phyloP scores from a whole-genome alignment of 371 early-diverging fungal genomes.

The Apophysomyces elegans region DNA sequence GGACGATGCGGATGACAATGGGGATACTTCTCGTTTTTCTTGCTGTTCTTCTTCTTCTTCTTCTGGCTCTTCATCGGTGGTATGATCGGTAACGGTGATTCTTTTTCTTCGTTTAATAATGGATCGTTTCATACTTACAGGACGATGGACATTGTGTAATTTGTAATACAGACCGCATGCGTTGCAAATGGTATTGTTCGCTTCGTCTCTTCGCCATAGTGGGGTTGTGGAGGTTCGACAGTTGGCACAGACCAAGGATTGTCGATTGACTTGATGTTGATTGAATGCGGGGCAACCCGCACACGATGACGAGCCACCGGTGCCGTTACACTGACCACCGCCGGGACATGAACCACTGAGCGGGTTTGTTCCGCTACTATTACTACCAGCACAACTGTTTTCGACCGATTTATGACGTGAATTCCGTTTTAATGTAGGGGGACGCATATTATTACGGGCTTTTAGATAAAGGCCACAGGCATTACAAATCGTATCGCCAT shows the following conservation, averaged over 20 bases:
- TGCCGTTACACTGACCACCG: constrained; percentile 80
- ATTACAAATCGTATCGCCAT: constrained; percentile 87
- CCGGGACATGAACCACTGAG: constrained; percentile 73
- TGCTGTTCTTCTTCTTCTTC: constrained; percentile 27
- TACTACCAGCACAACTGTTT: neutral
- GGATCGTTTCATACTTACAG: constrained; percentile 78
- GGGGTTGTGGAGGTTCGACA: constrained; percentile 87
- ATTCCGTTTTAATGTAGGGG: constrained; percentile 56
- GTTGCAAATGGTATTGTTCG: constrained; percentile 82
- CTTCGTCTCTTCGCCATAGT: constrained; percentile 85
- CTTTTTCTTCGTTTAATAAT: constrained; percentile 87
- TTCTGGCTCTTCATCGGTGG: constrained; percentile 24
- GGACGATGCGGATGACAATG: neutral
- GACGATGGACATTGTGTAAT: constrained; percentile 78
- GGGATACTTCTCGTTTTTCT: constrained; percentile 11
- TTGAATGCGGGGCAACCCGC: constrained; percentile 81
- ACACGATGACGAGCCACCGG: constrained; percentile 75
- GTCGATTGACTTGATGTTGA: constrained; percentile 66
- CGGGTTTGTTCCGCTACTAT: constrained; percentile 4
- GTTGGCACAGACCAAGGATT: constrained; percentile 73
- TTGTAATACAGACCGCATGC: constrained; percentile 90
- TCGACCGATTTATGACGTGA: constrained; percentile 17
- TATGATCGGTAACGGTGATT: constrained; percentile 41
- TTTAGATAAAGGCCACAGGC: constrained; percentile 85
- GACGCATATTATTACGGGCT: constrained; percentile 45